Evolutionary conservation across 2,329 filamentous ascomycete species (phyloP), one percentile per base, ranked within the genome.

Genomic region (Sporothrix curviconia): DNA sequence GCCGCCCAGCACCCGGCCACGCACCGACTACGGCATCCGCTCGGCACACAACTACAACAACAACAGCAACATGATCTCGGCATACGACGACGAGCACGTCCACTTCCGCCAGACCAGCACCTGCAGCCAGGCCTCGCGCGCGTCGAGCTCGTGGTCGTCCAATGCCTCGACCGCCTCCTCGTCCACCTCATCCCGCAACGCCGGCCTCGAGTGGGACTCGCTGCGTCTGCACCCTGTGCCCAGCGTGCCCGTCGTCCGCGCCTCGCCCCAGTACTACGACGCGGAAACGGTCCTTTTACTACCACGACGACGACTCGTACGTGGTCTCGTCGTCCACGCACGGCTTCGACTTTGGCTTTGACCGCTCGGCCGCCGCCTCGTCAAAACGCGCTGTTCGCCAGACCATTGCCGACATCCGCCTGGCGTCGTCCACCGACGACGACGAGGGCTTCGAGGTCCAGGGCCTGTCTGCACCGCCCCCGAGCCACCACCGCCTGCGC

Each of bases 321-420:
- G n/a, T n/a, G n/a, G n/a, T 44, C 30, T 17, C 39, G 25, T 12
- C 46, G 15, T 24, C 39, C 4, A 32, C 30, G 2, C 49, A 61
- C 42, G 67, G 67, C 44, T 70, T 72, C 54, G 67, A 71, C 62
- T 72, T 71, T 55, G 67, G 69, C 51, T 70, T 70, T 55, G 56
- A 60, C 19, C 47, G 34, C 34, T 22, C 43, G 14, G 40, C 42
- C 15, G 49, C 34, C 6, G 19, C 28, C 5, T 39, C 55, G 4
- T 42, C 17, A 14, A 57, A n/a, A 56, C 50, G 30, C 40, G 51
- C 25, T 55, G 47, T 58, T 49, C 63, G 17, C 58, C 60, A 30
- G 55, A 59, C 28, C 60, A 52, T 59, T 52, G 63, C 15, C 60
- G 59, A 40, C 58, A 61, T 52, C 56, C 61, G 30, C 58, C 57